Percentiles rank a stretch among this genome's conserved stretches.
phyloP scores from a whole-genome alignment of 1,284 basidiomycete genomes.

The Austroboletus olivaceoglutinosus region DNA sequence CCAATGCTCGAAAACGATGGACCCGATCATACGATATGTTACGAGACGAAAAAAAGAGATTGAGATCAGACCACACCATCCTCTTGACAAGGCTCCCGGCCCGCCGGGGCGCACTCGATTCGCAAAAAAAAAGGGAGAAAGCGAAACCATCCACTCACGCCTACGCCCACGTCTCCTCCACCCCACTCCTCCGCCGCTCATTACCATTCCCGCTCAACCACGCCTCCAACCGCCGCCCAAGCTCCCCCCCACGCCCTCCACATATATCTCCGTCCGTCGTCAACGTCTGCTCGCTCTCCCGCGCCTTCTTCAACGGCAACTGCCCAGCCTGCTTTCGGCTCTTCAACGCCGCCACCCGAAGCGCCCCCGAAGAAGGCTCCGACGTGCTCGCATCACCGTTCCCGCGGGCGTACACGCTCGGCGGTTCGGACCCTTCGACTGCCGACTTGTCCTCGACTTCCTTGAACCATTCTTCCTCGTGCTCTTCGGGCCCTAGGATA shows the following conservation, averaged over 20 bases:
- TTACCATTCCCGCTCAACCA: conserved; percentile 47
- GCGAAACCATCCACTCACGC: no score
- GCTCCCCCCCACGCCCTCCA: conserved; percentile 71
- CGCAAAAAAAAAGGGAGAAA: no score
- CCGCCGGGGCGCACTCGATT: no score
- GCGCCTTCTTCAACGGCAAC: conserved; percentile 55
- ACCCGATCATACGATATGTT: no score
- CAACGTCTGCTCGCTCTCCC: conserved; percentile 60
- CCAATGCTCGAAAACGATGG: no score
- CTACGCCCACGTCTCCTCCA: not conserved
- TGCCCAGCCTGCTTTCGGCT: conserved; percentile 34
- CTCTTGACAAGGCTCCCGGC: no score
- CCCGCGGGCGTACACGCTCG: conserved; percentile 1
- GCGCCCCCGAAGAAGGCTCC: conserved; percentile 14
- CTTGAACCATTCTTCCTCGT: conserved; percentile 67
- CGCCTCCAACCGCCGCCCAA: conserved; percentile 68
- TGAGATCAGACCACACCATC: no score
- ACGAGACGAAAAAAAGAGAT: no score
- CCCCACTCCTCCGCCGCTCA: conserved; percentile 6
- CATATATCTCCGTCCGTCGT: conserved; percentile 69
- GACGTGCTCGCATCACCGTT: conserved; percentile 6
- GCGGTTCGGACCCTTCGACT: conserved; percentile 16
- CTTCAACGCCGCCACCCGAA: conserved; percentile 20
- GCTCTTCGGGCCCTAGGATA: conserved; percentile 67
- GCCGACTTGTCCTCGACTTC: conserved; percentile 38